A percentile compares a stretch with the other conserved stretches of the same genome.
Conservation (phyloP, 768 basidiomycete species). For the Tricholoma furcatifolium region DNA sequence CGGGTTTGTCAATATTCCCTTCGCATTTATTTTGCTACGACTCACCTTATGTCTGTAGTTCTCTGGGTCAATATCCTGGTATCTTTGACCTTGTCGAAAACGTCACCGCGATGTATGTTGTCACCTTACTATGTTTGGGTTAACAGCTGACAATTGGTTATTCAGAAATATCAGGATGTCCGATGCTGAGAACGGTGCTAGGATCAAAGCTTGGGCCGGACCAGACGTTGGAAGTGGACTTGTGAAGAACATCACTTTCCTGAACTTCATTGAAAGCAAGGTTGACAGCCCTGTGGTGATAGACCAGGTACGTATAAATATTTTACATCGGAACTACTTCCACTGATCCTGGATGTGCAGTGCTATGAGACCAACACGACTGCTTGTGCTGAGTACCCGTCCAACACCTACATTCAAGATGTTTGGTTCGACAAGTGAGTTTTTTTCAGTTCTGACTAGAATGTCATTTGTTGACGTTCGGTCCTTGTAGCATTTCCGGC, state of each 20-base stretch:
- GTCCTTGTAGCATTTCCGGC: constrained; percentile 47
- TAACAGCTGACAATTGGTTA: not conserved
- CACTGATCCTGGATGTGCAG: constrained; percentile 19
- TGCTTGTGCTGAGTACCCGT: constrained; percentile 53
- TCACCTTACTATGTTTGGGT: not conserved
- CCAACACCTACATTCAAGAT: constrained; percentile 55
- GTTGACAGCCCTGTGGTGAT: constrained; percentile 63
- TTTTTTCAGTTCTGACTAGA: not conserved
- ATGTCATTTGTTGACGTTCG: not conserved
- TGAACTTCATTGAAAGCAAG: constrained; percentile 48
- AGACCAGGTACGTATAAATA: constrained; percentile 39
- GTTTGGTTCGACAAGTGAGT: constrained; percentile 52
- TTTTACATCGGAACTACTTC: not conserved
- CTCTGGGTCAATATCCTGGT: constrained; percentile 54
- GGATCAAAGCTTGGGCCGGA: constrained; percentile 70
- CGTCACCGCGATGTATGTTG: constrained; percentile 45
- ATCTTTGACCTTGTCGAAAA: constrained; percentile 62
- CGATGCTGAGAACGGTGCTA: constrained; percentile 63
- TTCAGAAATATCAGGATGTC: constrained; percentile 55
- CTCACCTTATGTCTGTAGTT: constrained; percentile 31
- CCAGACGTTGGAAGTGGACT: constrained; percentile 56
- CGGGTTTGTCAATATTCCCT: constrained; percentile 25
- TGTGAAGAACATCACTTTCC: constrained; percentile 56
- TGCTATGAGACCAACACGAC: constrained; percentile 48
- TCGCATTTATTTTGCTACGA: not conserved